Evolutionary conservation across 2,329 filamentous ascomycete species (phyloP).

Genomic region (Leptographium wingfieldii): DNA sequence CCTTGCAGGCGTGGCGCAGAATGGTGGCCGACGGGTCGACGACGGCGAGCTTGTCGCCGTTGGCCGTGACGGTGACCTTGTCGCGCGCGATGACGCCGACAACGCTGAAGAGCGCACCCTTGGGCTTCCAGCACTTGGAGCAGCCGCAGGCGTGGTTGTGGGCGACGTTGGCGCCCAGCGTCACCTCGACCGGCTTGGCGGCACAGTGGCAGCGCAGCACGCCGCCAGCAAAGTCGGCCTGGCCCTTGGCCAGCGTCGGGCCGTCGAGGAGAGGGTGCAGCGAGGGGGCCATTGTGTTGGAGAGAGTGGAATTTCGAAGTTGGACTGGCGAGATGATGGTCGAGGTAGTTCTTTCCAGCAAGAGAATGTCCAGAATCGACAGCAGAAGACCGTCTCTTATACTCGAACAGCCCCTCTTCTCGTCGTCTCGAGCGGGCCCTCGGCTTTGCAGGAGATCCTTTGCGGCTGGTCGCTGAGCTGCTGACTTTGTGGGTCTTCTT

Average conservation of each 20-base stretch:
- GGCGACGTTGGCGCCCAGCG: conserved; percentile 42
- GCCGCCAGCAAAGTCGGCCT: conserved; percentile 42
- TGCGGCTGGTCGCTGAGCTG: not conserved
- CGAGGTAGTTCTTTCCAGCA: not conserved
- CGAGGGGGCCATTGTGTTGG: conserved; percentile 16
- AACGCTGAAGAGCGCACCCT: conserved; percentile 49
- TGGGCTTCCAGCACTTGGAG: conserved; percentile 61
- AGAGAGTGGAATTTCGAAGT: too few species aligned
- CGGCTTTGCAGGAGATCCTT: not conserved
- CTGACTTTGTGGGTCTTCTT: not conserved
- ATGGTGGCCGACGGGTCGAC: conserved; percentile 45
- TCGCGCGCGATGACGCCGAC: conserved; percentile 47
- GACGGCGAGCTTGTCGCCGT: conserved; percentile 42
- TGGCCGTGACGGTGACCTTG: conserved; percentile 42
- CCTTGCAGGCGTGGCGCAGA: conserved; percentile 45
- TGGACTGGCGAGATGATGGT: not conserved
- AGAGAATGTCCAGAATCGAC: too few species aligned
- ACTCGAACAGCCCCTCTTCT: too few species aligned
- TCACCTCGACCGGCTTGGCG: conserved; percentile 42
- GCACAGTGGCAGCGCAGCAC: conserved; percentile 49
- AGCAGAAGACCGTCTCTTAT: too few species aligned
- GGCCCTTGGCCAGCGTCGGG: conserved; percentile 41
- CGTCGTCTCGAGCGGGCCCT: not conserved
- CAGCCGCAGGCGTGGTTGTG: conserved; percentile 63
- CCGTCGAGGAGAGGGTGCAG: conserved; percentile 53